Conservation (phyloP, 352 stramenopile genomes). For the Chrysophaeum taylorii region DNA sequence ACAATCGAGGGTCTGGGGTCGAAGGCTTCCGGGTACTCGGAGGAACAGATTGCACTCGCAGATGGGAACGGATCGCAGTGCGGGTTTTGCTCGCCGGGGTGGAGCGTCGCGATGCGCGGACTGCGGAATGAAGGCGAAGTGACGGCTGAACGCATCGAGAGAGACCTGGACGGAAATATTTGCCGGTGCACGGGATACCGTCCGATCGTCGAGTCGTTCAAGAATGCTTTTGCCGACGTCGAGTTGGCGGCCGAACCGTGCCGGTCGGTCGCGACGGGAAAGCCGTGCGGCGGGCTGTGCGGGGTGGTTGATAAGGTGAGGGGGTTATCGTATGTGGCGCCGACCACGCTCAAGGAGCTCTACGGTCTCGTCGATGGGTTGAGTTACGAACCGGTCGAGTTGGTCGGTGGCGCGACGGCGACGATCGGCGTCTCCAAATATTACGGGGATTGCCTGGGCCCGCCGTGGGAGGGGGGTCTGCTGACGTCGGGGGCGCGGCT, state of each 20-base stretch:
- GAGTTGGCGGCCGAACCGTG: background rate
- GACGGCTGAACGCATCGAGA: slow-evolving; percentile 62
- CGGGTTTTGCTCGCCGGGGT: slow-evolving; percentile 58
- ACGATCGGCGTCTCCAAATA: background rate
- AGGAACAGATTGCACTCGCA: slow-evolving; percentile 64
- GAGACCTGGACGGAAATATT: slow-evolving; percentile 86
- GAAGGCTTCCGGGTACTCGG: slow-evolving; percentile 25
- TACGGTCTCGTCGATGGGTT: background rate
- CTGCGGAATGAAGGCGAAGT: slow-evolving; percentile 37
- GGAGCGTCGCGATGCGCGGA: slow-evolving; percentile 45
- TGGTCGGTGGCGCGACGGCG: background rate
- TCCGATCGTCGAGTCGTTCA: slow-evolving; percentile 34
- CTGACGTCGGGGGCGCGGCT: background rate
- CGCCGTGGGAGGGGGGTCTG: background rate
- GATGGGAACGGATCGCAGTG: slow-evolving; percentile 85
- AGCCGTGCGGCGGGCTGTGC: background rate
- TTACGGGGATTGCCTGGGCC: background rate
- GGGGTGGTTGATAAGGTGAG: background rate
- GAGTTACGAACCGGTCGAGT: background rate
- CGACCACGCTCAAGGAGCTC: background rate
- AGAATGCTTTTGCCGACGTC: background rate
- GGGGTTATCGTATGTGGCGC: background rate
- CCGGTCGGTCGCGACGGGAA: background rate
- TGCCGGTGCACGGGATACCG: slow-evolving; percentile 81
- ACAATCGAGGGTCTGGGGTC: slow-evolving; percentile 66